These are phyloP conservation scores for Botrytis cinerea DNA, from an alignment of 2,329 filamentous ascomycete genomes.

Conservation along the genomic window DNA sequence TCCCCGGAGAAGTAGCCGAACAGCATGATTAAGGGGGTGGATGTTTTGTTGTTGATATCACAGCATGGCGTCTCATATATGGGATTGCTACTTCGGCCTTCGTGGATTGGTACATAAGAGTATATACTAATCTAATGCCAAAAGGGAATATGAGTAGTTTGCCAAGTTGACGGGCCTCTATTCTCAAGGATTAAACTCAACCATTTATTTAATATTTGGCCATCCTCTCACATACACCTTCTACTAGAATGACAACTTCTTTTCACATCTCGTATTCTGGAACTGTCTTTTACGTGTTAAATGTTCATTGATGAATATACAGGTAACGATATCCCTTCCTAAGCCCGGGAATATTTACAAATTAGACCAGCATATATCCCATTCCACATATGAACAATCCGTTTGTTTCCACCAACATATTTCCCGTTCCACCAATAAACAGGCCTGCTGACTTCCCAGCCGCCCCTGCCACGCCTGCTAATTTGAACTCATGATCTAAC, in stretches of 20 bases:
- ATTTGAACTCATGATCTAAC: background rate
- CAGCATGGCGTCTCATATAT: background rate
- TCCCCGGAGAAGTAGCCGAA: background rate
- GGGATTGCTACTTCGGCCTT: background rate
- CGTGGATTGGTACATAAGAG: conserved; percentile 13
- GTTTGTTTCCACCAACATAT: background rate
- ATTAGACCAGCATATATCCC: background rate
- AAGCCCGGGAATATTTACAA: conserved; percentile 7
- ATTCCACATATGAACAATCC: background rate
- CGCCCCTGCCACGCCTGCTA: background rate
- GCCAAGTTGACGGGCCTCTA: background rate
- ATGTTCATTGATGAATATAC: conserved; percentile 17
- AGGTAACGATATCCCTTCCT: background rate
- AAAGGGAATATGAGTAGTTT: background rate
- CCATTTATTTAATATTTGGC: background rate
- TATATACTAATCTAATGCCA: background rate
- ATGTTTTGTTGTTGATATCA: background rate
- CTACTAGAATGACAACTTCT: background rate
- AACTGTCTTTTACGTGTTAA: background rate
- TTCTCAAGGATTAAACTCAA: background rate
- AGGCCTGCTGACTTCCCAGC: background rate
- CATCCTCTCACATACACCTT: background rate
- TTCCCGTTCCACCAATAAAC: background rate
- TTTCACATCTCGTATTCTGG: background rate
- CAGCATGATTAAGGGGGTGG: background rate